These are phyloP conservation scores for Ramalina intermedia DNA, from an alignment of 495 filamentous ascomycete genomes.

Conservation along the genomic window DNA sequence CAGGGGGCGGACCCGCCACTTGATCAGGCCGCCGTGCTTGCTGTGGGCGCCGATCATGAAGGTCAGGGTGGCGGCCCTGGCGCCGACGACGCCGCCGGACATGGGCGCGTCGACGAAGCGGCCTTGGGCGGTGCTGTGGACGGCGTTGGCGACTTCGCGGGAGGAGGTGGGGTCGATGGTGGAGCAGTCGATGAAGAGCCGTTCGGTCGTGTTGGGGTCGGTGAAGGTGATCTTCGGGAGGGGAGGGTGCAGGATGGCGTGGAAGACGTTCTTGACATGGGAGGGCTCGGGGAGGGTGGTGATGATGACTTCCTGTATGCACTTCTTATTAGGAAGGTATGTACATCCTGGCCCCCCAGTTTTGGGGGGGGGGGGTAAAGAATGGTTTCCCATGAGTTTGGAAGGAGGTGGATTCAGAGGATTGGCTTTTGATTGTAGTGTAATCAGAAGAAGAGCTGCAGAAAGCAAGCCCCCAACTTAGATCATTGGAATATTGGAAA, in stretches of 20 bases:
- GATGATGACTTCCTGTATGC: slow-evolving; percentile 51
- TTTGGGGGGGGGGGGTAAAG: no score
- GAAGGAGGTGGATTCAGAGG: slow-evolving; percentile 34
- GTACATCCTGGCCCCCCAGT: no score
- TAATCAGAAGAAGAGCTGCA: slow-evolving; percentile 39
- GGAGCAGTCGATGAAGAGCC: slow-evolving; percentile 61
- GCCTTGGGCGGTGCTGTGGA: slow-evolving; percentile 28
- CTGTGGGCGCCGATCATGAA: slow-evolving; percentile 60
- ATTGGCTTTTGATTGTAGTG: slow-evolving; percentile 42
- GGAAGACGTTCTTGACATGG: slow-evolving; percentile 63
- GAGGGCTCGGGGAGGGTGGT: slow-evolving; percentile 69
- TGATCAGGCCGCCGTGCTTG: slow-evolving; percentile 27
- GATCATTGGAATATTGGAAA: slow-evolving; percentile 41
- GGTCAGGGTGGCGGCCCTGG: slow-evolving; percentile 51
- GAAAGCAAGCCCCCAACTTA: slow-evolving; percentile 35
- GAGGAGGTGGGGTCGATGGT: slow-evolving; percentile 76
- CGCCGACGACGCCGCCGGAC: slow-evolving; percentile 61
- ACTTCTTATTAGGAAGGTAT: no score
- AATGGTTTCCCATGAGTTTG: background rate
- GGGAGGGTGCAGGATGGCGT: slow-evolving; percentile 38
- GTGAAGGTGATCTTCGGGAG: slow-evolving; percentile 3
- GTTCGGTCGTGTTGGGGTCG: slow-evolving; percentile 13
- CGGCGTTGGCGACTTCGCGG: slow-evolving; percentile 37
- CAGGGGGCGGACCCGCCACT: slow-evolving; percentile 35
- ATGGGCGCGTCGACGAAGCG: slow-evolving; percentile 60